phyloP scores from a whole-genome alignment of 2,329 filamentous ascomycete genomes.

The Fusarium sp. region DNA sequence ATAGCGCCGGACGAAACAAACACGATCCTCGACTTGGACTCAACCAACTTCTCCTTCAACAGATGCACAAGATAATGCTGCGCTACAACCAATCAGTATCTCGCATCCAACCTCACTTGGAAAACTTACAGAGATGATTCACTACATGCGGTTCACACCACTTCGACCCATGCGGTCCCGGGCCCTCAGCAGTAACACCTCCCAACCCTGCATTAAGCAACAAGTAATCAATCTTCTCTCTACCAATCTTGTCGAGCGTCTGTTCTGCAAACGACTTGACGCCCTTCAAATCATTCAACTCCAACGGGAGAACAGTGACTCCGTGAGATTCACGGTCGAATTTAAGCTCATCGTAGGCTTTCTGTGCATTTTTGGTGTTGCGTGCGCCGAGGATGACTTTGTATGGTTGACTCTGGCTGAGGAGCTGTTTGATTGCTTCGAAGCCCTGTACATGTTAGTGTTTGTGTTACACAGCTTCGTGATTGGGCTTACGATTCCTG shows the following conservation, averaged over 20 bases:
- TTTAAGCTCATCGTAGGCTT: conserved; percentile 54
- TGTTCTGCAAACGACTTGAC: conserved; percentile 59
- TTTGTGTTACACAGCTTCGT: not conserved
- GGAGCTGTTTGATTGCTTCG: conserved; percentile 62
- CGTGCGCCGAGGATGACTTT: conserved; percentile 61
- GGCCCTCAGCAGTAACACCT: conserved; percentile 48
- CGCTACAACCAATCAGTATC: conserved; percentile 47
- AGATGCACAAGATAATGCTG: conserved; percentile 64
- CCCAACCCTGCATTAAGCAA: conserved; percentile 60
- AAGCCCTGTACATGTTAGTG: conserved; percentile 54
- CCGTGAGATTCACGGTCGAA: conserved; percentile 53
- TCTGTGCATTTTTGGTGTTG: conserved; percentile 53
- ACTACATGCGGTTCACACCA: conserved; percentile 63
- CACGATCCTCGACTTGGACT: conserved; percentile 58
- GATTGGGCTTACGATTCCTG: conserved; percentile 55
- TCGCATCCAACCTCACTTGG: not conserved
- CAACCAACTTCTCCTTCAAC: conserved; percentile 58
- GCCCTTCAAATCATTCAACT: conserved; percentile 55
- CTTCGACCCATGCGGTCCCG: conserved; percentile 53
- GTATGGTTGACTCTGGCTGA: conserved; percentile 56
- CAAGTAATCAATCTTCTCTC: conserved; percentile 57
- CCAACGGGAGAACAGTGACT: conserved; percentile 58
- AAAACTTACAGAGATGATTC: conserved; percentile 60
- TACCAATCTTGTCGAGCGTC: conserved; percentile 53
- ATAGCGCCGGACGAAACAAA: conserved; percentile 62